These are phyloP conservation scores for barley (Hordeum vulgare) DNA, from an alignment of 176 grass and related monocot genomes.

Conservation along the genomic window DNA sequence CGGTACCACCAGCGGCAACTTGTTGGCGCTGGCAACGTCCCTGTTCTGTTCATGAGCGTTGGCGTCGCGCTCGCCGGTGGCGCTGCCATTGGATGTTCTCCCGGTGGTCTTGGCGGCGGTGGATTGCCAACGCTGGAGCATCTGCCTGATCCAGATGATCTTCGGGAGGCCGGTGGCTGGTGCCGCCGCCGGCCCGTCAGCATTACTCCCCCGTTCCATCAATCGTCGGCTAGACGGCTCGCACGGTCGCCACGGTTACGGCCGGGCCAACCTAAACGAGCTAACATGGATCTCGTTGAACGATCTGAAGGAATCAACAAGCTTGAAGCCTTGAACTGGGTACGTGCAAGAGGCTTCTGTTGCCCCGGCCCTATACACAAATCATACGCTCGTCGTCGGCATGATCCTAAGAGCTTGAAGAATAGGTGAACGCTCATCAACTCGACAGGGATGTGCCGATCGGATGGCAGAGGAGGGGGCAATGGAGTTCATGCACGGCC, in stretches of 20 bases:
- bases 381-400: not conserved
- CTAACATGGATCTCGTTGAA: not conserved
- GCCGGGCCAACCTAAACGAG: not conserved
- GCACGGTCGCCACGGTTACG: not conserved
- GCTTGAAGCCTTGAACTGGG: not conserved
- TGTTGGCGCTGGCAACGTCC: not conserved
- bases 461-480: not conserved
- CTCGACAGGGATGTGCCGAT: not conserved
- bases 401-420: not conserved
- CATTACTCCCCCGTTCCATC: not conserved
- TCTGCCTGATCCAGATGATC: slow-evolving; percentile 33
- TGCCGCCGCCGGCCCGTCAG: not conserved
- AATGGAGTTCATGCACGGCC: not conserved
- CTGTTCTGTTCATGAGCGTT: not conserved
- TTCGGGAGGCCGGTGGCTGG: slow-evolving; percentile 11
- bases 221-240: not conserved
- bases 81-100: not conserved
- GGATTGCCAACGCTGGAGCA: slow-evolving; percentile 46
- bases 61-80: not conserved
- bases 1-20: not conserved
- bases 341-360: not conserved
- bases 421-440: not conserved
- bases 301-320: not conserved
- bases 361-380: not conserved
- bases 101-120: not conserved